Base-by-base conservation (phyloP, 306 rosid species). In the Gleditsia sinensis region DNA sequence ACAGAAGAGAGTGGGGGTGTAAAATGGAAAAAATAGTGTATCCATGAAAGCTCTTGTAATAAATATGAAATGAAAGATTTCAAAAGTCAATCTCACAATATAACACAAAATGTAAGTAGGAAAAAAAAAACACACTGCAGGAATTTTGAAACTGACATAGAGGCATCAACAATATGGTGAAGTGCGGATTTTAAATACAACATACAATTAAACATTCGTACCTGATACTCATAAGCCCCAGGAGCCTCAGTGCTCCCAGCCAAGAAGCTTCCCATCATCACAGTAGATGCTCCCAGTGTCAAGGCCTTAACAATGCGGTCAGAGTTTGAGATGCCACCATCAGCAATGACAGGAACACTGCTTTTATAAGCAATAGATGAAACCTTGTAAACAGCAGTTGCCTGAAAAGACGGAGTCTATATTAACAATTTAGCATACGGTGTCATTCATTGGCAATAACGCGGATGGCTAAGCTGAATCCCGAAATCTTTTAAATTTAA, bases 191-290 rank as follows among this genome's bases (percentile, higher is more conserved):
- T 9, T 21, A 21, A 23, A 53, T 9, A 23, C 14, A 21, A 49
- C 10, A 1, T 37, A 8, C 12, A 13, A 20, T 24, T 3, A 27
- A 28, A 49, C 8, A 6, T 46, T n/a, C 57, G 33, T 83, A 85
- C 90, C 90, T 69, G 86, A 81, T 76, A 23, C 43, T 63, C 83
- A 63, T 78, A 88, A 64, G 85, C 71, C 30, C 92, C 92, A 3
- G 92, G 90, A 46, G 92, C 80, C 82, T 93, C 98, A 9, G 73
- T 72, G 69, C 98, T 93, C 54, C 98, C 97, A 40, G 97, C 97
- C 77, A 93, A 87, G 81, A 91, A 93, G 80, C 97, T 89, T 71
- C 98, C 98, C 98, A 93, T 91, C 98, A 93, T 93, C 51, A 91
- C 92, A 33, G 97, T 93, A 9, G 98, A 93, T 32, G 96, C 98